Evolutionary conservation across 73 alveolate genomes (phyloP).

Genomic region (Paramecium pentaurelia): DNA sequence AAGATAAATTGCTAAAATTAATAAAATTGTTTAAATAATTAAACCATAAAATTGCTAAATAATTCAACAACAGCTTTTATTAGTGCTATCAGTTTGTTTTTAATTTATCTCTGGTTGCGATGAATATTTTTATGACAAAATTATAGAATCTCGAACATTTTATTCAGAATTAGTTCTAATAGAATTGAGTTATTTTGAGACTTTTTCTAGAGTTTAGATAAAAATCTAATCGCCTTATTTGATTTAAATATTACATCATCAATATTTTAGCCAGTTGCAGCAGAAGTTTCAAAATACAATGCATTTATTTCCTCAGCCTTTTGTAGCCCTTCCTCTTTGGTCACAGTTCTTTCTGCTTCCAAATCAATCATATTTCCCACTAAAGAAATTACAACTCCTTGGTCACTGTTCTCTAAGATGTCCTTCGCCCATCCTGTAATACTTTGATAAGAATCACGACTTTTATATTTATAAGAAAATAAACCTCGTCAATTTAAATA

Average conservation of each 20-base stretch:
- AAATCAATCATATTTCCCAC: constrained; percentile 92
- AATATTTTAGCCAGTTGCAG: constrained; percentile 14
- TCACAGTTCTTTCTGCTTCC: constrained; percentile 46
- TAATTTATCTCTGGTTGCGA: not conserved
- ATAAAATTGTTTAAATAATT: not conserved
- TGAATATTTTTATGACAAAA: not conserved
- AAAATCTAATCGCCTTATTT: not conserved
- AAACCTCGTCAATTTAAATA: constrained; percentile 53
- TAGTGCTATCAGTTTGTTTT: not conserved
- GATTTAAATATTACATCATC: not conserved
- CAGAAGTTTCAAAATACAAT: constrained; percentile 53
- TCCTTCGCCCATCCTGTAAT: constrained; percentile 83
- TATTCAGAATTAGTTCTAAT: not conserved
- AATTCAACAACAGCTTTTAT: not conserved
- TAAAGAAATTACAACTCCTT: constrained; percentile 77
- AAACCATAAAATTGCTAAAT: not conserved
- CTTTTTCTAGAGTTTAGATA: not conserved
- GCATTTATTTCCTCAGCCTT: constrained; percentile 8
- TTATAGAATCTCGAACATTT: not conserved
- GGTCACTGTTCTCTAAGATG: constrained; percentile 79
- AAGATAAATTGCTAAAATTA: no score
- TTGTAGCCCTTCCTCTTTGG: constrained; percentile 7
- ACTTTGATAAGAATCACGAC: constrained; percentile 76
- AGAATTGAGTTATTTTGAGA: not conserved
- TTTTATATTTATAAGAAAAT: not conserved